phyloP scores from a whole-genome alignment of 495 filamentous ascomycete genomes.

The Aspergillus haitiensis region DNA sequence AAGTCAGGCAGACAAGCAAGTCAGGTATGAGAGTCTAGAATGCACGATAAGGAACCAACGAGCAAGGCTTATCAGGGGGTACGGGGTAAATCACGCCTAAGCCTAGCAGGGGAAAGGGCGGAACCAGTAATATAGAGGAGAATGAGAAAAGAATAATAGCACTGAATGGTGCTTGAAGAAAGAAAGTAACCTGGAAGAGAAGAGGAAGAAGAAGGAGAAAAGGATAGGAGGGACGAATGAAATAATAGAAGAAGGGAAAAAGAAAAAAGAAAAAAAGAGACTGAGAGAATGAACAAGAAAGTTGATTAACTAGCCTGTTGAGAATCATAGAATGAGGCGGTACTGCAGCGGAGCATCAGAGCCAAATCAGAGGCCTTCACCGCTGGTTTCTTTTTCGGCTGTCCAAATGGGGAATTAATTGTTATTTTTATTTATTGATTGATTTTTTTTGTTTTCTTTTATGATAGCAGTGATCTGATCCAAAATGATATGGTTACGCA shows the following conservation, averaged over 20 bases:
- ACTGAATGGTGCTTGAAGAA: not conserved
- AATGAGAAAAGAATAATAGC: slow-evolving; percentile 11
- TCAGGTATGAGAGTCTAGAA: slow-evolving; percentile 18
- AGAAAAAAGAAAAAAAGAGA: slow-evolving; percentile 12
- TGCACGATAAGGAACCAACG: slow-evolving; percentile 24
- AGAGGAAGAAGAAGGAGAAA: slow-evolving; percentile 14
- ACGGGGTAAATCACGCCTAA: slow-evolving; percentile 16
- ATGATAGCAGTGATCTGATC: too few species aligned
- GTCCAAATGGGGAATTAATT: slow-evolving; percentile 5
- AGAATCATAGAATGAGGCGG: slow-evolving; percentile 26
- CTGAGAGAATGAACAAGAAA: slow-evolving; percentile 9
- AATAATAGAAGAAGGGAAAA: slow-evolving; percentile 6
- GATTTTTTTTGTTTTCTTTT: not conserved
- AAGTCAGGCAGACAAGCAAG: slow-evolving; percentile 13
- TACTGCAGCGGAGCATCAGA: slow-evolving; percentile 20
- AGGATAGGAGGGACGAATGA: not conserved
- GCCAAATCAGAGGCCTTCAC: slow-evolving; percentile 28
- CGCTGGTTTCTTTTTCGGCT: slow-evolving; percentile 21
- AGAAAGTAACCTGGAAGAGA: slow-evolving; percentile 8
- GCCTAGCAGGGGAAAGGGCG: slow-evolving; percentile 7
- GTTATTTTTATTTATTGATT: not conserved
- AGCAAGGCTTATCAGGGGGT: slow-evolving; percentile 28
- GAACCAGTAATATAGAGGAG: slow-evolving; percentile 1
- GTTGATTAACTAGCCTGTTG: not conserved
- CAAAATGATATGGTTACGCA: too few species aligned